Evolutionary conservation across 2,329 filamentous ascomycete species (phyloP).

Genomic region (Orbilia brochopaga): DNA sequence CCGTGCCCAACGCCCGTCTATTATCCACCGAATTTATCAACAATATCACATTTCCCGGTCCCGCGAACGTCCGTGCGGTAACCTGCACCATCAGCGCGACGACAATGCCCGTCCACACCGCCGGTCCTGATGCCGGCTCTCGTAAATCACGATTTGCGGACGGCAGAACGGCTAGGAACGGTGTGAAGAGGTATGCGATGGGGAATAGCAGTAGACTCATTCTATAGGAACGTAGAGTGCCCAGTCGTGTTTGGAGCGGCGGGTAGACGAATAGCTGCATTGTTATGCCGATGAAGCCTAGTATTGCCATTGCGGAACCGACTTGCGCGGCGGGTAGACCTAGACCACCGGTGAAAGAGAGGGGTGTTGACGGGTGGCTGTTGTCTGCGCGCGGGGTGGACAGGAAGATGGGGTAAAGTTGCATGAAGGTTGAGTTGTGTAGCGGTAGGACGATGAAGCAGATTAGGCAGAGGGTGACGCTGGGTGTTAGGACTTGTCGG

Average conservation of each 20-base stretch:
- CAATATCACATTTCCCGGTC: constrained; percentile 67
- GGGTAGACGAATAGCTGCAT: constrained; percentile 77
- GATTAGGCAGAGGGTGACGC: constrained; percentile 65
- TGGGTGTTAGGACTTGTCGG: constrained; percentile 64
- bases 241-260: constrained; percentile 68
- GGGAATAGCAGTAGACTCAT: constrained; percentile 74
- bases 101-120: constrained; percentile 70
- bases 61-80: constrained; percentile 72
- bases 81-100: constrained; percentile 73
- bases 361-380: constrained; percentile 60
- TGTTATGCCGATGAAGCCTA: constrained; percentile 76
- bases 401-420: constrained; percentile 77
- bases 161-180: constrained; percentile 73
- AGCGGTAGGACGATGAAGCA: constrained; percentile 73
- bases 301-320: constrained; percentile 77
- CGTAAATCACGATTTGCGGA: constrained; percentile 60
- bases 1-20: constrained; percentile 65
- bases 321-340: constrained; percentile 74
- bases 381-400: constrained; percentile 70
- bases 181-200: constrained; percentile 71
- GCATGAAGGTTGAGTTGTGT: constrained; percentile 76
- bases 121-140: constrained; percentile 63
- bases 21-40: constrained; percentile 69
- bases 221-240: constrained; percentile 72
- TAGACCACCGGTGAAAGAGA: constrained; percentile 73